A percentile compares a stretch with the other conserved stretches of the same genome.
Conservation (phyloP, 176 grass and related monocot species). For the Eleusine indica region DNA sequence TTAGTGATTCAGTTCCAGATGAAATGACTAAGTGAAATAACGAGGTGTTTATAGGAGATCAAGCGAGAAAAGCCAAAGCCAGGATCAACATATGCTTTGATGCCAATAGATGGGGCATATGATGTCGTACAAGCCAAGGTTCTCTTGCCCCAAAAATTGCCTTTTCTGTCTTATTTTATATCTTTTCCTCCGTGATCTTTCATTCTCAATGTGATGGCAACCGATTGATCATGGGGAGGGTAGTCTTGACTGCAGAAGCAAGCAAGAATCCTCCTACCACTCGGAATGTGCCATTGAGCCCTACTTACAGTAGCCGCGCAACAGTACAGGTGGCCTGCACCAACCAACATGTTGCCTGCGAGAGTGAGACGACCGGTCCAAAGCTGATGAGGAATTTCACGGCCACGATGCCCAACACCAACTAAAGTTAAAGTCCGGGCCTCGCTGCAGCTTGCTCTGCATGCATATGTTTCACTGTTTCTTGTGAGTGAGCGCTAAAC, state of each 20-base stretch:
- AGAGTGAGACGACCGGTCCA: constrained; percentile 4
- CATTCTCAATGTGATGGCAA: constrained; percentile 5
- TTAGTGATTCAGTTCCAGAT: no score
- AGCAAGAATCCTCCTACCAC: constrained; percentile 55
- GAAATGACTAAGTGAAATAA: background rate
- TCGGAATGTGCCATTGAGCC: constrained; percentile 14
- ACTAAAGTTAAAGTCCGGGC: background rate
- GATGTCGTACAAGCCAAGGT: constrained; percentile 33
- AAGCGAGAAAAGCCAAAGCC: background rate
- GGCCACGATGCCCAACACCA: background rate
- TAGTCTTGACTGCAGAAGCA: constrained; percentile 38
- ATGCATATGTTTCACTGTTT: no score
- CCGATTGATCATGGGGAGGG: constrained; percentile 8
- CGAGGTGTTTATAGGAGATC: background rate
- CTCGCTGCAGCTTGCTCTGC: background rate
- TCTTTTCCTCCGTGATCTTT: background rate
- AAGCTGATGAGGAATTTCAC: constrained; percentile 20
- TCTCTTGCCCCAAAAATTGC: constrained; percentile 18
- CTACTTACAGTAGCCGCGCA: constrained; percentile 43
- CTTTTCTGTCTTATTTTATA: background rate
- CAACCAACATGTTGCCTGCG: constrained; percentile 5
- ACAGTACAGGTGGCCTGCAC: constrained; percentile 9
- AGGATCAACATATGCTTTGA: background rate
- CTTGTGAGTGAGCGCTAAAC: background rate
- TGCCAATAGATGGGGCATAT: background rate